Evolutionary conservation across 1,284 basidiomycete genomes (phyloP).

Genomic region (Athelia sp.): DNA sequence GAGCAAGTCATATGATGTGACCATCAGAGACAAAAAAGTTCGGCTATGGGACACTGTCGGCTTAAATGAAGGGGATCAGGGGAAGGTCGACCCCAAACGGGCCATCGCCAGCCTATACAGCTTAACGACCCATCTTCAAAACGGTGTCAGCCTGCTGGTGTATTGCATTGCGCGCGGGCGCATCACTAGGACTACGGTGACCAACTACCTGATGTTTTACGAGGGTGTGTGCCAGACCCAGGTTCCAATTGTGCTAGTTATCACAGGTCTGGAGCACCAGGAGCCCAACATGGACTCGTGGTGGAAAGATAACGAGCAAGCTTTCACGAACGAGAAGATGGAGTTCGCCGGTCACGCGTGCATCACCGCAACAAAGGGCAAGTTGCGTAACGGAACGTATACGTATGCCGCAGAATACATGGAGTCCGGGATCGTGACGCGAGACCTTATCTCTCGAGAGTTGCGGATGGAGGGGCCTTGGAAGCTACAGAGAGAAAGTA

Average conservation of each 20-base stretch:
- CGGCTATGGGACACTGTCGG: neutral
- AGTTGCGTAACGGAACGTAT: neutral
- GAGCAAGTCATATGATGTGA: neutral
- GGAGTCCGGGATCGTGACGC: neutral
- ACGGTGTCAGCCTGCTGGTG: slow-evolving; percentile 2
- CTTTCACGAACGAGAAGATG: slow-evolving; percentile 13
- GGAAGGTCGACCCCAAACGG: neutral
- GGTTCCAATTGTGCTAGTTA: slow-evolving; percentile 15
- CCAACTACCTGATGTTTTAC: slow-evolving; percentile 17
- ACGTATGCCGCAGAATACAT: neutral
- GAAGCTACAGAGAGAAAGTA: no score
- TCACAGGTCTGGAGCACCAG: slow-evolving; percentile 12
- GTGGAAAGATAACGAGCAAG: slow-evolving; percentile 6
- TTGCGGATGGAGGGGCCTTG: no score
- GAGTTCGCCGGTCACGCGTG: slow-evolving; percentile 18
- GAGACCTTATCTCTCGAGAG: no score
- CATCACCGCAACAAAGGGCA: slow-evolving; percentile 14
- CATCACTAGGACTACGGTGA: slow-evolving; percentile 10
- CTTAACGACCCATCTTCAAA: neutral
- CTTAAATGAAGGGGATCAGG: neutral
- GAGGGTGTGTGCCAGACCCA: slow-evolving; percentile 9
- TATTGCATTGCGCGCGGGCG: slow-evolving; percentile 10
- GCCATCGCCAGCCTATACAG: neutral
- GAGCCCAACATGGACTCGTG: slow-evolving; percentile 8
- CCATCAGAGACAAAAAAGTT: neutral